Base-by-base conservation (phyloP, 2,329 filamentous ascomycete genomes). In the Xylaria sp. region DNA sequence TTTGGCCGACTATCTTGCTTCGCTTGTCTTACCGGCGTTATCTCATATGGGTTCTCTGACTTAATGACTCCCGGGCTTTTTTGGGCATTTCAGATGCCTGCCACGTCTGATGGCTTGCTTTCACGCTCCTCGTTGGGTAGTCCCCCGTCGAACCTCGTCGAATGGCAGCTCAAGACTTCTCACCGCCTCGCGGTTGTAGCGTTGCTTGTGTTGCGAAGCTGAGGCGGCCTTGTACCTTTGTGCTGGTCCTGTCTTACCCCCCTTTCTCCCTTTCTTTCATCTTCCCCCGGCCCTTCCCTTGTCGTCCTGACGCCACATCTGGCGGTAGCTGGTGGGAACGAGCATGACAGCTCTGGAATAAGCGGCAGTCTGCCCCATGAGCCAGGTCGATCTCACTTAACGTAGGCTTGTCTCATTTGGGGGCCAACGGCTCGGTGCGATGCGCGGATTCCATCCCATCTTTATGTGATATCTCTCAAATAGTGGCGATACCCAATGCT, bases 391-490 rank as follows among this genome's bases (percentile, higher is more conserved):
- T 65, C 46, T 33, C 57, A 35, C 56, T 31, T 46, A n/a, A n/a
- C n/a, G n/a, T n/a, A n/a, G 53, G 55, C 21, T 58, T 45, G 40
- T 42, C 33, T 56, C 19, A 25, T 25, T 57, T 21, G 47, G 61
- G 57, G 52, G 47, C 38, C n/a, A 33, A 56, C 62, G 65, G 62
- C 38, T 65, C 62, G 65, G 62, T 65, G 62, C 65, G 65, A 58
- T 65, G 65, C 62, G 65, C 46, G 31, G 46, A 56, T 64, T 54
- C 53, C 49, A 57, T 64, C 3, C 56, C 25, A 42, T 31, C 28
- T 5, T 31, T 31, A 31, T 31, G 9, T 31, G 5, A 4, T 31
- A 31, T 9, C 9, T 31, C 28, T 9, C 28, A 5, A 31, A 4
- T 9, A 31, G 9, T 31, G 28, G 9, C 28, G 28, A 42, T 47